Evolutionary conservation across 148 eudicot species (phyloP).

Genomic region (Silene uniflora): DNA sequence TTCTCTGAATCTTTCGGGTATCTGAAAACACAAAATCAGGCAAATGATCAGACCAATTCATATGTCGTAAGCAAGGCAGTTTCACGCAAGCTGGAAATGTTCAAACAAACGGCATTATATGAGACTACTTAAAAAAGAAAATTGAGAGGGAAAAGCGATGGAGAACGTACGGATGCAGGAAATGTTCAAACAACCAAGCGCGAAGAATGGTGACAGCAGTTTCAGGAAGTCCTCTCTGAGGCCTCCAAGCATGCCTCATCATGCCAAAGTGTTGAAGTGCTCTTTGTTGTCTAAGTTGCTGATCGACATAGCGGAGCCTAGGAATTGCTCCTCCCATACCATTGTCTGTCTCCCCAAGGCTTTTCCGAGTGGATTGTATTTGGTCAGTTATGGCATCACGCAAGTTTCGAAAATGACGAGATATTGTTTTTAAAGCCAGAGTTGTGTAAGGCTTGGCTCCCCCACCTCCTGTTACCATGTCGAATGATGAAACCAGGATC

Average conservation of each 20-base stretch:
- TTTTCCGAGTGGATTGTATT: constrained; percentile 51
- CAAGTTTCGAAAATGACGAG: constrained; percentile 82
- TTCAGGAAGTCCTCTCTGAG: constrained; percentile 93
- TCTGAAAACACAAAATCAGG: constrained; percentile 31
- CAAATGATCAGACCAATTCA: constrained; percentile 12
- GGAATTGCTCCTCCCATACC: constrained; percentile 56
- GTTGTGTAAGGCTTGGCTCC: constrained; percentile 73
- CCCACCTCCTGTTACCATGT: constrained; percentile 61
- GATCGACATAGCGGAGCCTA: constrained; percentile 81
- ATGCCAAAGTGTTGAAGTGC: constrained; percentile 81
- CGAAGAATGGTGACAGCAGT: constrained; percentile 84
- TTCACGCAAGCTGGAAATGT: no score
- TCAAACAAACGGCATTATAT: no score
- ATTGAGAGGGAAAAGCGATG: neutral
- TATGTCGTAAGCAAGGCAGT: no score
- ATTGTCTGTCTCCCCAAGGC: constrained; percentile 69
- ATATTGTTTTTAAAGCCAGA: constrained; percentile 73
- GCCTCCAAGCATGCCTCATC: constrained; percentile 87
- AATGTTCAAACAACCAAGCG: constrained; percentile 98
- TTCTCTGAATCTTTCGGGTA: constrained; percentile 95
- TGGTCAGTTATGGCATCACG: constrained; percentile 63
- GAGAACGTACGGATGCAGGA: constrained; percentile 82
- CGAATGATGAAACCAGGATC: constrained; percentile 64
- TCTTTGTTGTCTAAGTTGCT: constrained; percentile 78
- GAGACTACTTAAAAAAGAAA: neutral